Evolutionary conservation across 1,139 yeast species (phyloP).

Genomic region (Trichomonascaceae sp.): DNA sequence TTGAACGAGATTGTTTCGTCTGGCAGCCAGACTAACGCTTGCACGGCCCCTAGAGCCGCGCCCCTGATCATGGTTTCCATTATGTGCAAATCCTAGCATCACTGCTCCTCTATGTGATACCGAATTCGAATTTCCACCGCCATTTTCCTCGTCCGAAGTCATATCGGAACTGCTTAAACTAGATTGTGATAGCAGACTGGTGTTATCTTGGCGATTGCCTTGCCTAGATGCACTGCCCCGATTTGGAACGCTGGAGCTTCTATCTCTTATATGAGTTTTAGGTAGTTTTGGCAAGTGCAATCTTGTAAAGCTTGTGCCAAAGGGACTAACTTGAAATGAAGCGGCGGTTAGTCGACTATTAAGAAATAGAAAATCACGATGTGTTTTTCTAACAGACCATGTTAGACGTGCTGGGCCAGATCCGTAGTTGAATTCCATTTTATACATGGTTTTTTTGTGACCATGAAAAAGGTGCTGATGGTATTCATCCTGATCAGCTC

Average conservation of each 20-base stretch:
- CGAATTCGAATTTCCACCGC: neutral
- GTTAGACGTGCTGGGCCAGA: constrained; percentile 70
- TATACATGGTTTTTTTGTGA: constrained; percentile 6
- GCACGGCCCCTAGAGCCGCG: neutral
- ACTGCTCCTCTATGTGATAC: neutral
- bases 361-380: constrained; percentile 61
- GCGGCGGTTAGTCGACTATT: constrained; percentile 62
- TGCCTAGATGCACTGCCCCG: neutral
- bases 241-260: neutral
- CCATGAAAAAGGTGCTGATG: constrained; percentile 46
- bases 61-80: neutral
- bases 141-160: neutral
- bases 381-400: constrained; percentile 75
- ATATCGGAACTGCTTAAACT: neutral
- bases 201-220: neutral
- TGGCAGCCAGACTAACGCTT: neutral
- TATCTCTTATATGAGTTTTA: neutral
- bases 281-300: constrained; percentile 7
- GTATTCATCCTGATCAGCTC: constrained; percentile 37
- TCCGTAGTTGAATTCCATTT: constrained; percentile 78
- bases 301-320: constrained; percentile 6
- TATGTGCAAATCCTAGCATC: neutral
- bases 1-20: neutral
- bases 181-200: constrained; percentile 4
- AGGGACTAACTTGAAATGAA: constrained; percentile 34